Percentiles rank a stretch among this genome's conserved stretches.
Conservation (phyloP, 306 rosid species). For the Vachellia collinsii region DNA sequence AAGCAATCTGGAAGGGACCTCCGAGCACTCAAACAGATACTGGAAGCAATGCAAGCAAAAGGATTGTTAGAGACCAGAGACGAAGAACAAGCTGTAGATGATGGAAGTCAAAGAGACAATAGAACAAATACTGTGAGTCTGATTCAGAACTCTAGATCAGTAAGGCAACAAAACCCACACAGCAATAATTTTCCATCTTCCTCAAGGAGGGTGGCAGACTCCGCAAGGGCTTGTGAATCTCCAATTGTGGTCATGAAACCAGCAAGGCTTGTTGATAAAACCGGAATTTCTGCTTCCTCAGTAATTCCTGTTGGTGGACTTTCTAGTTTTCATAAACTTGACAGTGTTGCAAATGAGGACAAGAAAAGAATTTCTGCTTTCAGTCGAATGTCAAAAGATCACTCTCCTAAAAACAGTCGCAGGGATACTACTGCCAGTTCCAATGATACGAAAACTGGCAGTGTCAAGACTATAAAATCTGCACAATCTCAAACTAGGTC, state of each 20-base stretch:
- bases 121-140: conserved; percentile 47
- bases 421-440: conserved; percentile 50
- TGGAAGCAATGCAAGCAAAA: conserved; percentile 82
- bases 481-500: conserved; percentile 54
- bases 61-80: conserved; percentile 65
- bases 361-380: conserved; percentile 48
- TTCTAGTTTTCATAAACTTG: conserved; percentile 48
- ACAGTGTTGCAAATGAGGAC: conserved; percentile 43
- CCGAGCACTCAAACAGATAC: conserved; percentile 83
- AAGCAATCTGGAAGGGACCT: conserved; percentile 90
- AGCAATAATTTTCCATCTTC: conserved; percentile 47
- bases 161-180: conserved; percentile 48
- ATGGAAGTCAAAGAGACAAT: conserved; percentile 53
- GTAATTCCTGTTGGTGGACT: conserved; percentile 51
- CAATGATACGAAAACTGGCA: conserved; percentile 58
- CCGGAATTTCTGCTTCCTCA: conserved; percentile 60
- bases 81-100: conserved; percentile 56
- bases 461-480: conserved; percentile 46
- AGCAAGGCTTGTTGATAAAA: conserved; percentile 68
- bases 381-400: conserved; percentile 50
- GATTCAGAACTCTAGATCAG: conserved; percentile 51
- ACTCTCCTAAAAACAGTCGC: conserved; percentile 46
- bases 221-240: conserved; percentile 61
- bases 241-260: conserved; percentile 93
- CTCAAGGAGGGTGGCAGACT: conserved; percentile 45